A percentile compares a stretch with the other conserved stretches of the same genome.
phyloP scores from a whole-genome alignment of 805 yeast genomes.

The Torulaspora gathmanii region DNA sequence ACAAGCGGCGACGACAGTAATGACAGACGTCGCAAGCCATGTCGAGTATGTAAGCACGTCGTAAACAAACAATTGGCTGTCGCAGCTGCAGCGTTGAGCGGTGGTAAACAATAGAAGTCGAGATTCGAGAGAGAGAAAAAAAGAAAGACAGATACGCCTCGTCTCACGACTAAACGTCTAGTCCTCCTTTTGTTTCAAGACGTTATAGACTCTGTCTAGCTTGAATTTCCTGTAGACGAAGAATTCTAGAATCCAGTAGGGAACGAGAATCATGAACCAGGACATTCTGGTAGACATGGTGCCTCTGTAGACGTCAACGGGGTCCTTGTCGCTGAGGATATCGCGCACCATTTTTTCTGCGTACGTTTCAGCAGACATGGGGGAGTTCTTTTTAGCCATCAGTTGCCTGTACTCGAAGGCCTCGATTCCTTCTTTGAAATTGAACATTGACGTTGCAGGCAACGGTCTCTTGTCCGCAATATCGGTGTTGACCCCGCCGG shows the following conservation, averaged over 20 bases:
- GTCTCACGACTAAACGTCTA: conserved; percentile 14
- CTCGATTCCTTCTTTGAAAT: conserved; percentile 46
- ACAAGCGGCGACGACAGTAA: not conserved
- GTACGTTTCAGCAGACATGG: conserved; percentile 56
- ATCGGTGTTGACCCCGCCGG: conserved; percentile 72
- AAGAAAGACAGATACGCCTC: conserved; percentile 11
- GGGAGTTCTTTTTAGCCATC: conserved; percentile 56
- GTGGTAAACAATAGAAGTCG: no score
- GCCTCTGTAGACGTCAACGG: conserved; percentile 57
- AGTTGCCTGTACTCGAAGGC: conserved; percentile 49
- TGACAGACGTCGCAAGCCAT: no score
- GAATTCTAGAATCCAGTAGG: conserved; percentile 45
- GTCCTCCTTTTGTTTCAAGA: conserved; percentile 22
- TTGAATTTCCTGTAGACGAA: conserved; percentile 41
- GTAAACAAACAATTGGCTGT: not conserved
- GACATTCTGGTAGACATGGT: conserved; percentile 39
- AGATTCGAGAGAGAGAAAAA: not conserved
- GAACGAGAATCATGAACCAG: conserved; percentile 38
- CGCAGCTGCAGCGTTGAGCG: not conserved
- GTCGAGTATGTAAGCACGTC: no score
- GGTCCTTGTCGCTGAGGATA: conserved; percentile 37
- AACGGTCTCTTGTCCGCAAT: conserved; percentile 63
- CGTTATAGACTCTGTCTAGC: conserved; percentile 35
- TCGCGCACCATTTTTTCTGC: conserved; percentile 54
- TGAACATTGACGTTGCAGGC: conserved; percentile 52